Percentiles rank a stretch among this genome's conserved stretches.
Conservation (phyloP, 2,329 filamentous ascomycete species). For the Alternaria sp. region DNA sequence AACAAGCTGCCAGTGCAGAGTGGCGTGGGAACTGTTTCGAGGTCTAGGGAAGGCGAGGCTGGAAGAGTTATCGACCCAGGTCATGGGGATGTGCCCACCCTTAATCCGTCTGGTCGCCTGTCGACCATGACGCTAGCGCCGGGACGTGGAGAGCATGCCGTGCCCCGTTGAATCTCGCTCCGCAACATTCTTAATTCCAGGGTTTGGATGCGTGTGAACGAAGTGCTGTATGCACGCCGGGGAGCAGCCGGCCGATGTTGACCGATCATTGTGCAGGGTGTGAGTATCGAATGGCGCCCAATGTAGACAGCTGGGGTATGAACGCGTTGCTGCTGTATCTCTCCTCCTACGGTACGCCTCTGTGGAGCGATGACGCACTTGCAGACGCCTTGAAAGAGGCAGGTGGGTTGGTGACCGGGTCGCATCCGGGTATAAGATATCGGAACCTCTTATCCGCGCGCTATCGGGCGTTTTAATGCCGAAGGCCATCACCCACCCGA, state of each 20-base stretch:
- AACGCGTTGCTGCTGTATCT: neutral
- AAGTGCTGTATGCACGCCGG: neutral
- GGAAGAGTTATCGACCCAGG: neutral
- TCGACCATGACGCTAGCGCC: slow-evolving; percentile 9
- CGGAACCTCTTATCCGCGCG: neutral
- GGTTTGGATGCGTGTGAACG: neutral
- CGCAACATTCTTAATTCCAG: neutral
- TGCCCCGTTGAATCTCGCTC: neutral
- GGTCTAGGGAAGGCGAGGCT: neutral
- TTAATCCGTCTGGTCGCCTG: slow-evolving; percentile 5
- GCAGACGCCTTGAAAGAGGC: neutral
- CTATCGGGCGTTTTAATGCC: neutral
- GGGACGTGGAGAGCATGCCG: slow-evolving; percentile 5
- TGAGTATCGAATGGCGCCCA: neutral
- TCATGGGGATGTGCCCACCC: slow-evolving; percentile 2
- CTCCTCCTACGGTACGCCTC: neutral
- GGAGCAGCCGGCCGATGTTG: neutral
- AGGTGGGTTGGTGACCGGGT: neutral
- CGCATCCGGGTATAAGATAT: slow-evolving; percentile 6
- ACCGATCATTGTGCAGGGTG: neutral
- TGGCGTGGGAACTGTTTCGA: neutral
- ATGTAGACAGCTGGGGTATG: neutral
- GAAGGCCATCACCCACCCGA: neutral
- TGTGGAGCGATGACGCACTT: slow-evolving; percentile 4
- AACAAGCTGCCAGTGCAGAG: neutral